Evolutionary conservation across 2,329 filamentous ascomycete species (phyloP).

Genomic region (Pseudocercospora musae): DNA sequence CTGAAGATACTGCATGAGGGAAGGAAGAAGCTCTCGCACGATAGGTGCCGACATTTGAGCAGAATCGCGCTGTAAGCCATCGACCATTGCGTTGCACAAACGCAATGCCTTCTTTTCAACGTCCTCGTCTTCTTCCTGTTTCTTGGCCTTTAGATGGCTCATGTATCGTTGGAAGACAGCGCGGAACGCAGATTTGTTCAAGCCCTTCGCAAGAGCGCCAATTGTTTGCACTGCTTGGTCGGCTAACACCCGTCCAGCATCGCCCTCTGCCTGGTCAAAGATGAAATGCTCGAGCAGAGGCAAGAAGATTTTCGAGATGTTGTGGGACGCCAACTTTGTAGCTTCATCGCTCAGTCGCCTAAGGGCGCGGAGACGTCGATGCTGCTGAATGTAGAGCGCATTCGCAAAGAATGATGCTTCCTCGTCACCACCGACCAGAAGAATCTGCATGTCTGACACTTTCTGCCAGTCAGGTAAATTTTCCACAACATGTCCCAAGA

Average conservation of each 20-base stretch:
- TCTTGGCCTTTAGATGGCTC: conserved; percentile 70
- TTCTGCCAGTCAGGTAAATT: conserved; percentile 66
- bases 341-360: conserved; percentile 71
- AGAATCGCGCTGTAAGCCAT: conserved; percentile 58
- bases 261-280: conserved; percentile 78
- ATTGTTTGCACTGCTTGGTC: conserved; percentile 84
- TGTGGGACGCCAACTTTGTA: conserved; percentile 66
- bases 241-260: conserved; percentile 71
- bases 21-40: conserved; percentile 70
- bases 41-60: conserved; percentile 43
- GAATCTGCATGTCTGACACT: conserved; percentile 68
- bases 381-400: conserved; percentile 82
- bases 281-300: conserved; percentile 93
- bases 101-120: conserved; percentile 82
- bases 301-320: conserved; percentile 81
- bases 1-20: conserved; percentile 79
- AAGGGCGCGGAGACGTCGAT: conserved; percentile 79
- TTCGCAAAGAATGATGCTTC: conserved; percentile 89
- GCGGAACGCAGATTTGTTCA: conserved; percentile 90
- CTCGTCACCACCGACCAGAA: conserved; percentile 70
- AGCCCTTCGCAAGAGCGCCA: conserved; percentile 65
- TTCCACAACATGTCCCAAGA: conserved; percentile 75
- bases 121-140: conserved; percentile 47
- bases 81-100: conserved; percentile 75
- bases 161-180: conserved; percentile 81